Evolutionary conservation across 176 grass and related monocot genomes (phyloP), one percentile per base, ranked within the genome.

Genomic region (Carex parvula): DNA sequence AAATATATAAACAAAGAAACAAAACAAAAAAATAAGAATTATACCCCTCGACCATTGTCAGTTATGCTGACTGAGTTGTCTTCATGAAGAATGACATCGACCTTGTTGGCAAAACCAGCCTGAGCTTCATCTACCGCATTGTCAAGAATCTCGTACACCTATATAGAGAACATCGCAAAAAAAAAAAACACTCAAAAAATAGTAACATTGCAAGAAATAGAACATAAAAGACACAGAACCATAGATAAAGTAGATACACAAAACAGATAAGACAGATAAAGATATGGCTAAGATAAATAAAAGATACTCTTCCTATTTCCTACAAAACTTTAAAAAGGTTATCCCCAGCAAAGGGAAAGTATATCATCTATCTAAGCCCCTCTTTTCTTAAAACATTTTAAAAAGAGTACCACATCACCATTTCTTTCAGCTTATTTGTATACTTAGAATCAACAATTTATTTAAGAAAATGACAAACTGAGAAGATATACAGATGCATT

Each of bases 71-170:
- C 91, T 70, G 96, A 99, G 81, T 92, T 92, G 58, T 99, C 96
- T 5, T 92, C 91, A 64, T 99, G 96, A 72, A 99, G 87, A 87
- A 99, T 76, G 24, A 95, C 96, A 78, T 95, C 64, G 78, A 99
- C 84, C 72, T 89, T 93, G 3, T 88, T 86, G 44, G 93, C 93
- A 69, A 87, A 86, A 37, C 96, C 96, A 20, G 91, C 96, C 87
- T 99, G 93, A 80, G 89, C 89, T 91, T 99, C 96, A 85, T 99
- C 96, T 18, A 99, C 89, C 2, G 93, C 91, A 90, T 99, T 99
- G 88, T 99, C 96, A 79, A 99, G 85, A 82, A 99, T 99, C 90
- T 95, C 96, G 29, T 92, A 93, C 8, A 95, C 96, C 93, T 70
- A 12, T 30, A 81, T 55, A 50, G 52, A 67, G 10, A 76, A 30